Base-by-base conservation (phyloP, 2,329 filamentous ascomycete genomes). In the Diatrype stigma region DNA sequence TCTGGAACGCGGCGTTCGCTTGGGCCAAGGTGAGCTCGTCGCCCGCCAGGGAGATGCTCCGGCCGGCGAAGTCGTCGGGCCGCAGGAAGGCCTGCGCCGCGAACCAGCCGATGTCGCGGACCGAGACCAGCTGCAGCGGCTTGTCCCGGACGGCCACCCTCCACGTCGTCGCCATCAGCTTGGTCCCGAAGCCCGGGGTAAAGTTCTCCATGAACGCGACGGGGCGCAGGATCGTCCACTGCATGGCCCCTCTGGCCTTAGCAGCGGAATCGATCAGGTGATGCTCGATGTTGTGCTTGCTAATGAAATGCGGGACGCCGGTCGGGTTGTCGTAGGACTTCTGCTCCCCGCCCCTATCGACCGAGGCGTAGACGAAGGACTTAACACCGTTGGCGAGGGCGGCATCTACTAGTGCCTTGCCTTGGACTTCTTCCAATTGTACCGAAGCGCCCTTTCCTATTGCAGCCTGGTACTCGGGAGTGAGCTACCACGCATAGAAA, bases 361-460 rank as follows among this genome's bases (percentile, higher is more conserved):
- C 79, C 38, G 77, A 82, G 0, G 74, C 76, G 65, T 84, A 86
- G 50, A 87, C 75, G 57, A 86, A 82, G 61, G 80, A 74, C 50
- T 75, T 70, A 45, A 85, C 79, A 11, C 73, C 72, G 30, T 79
- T 67, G 26, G 76, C 74, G 45, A 85, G 56, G 0, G 80, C 72
- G 2, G 75, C 78, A 49, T 84, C 77, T 42, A 84, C 68, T 1
- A 87, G 63, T 0, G 68, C 71, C 46, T 77, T 85, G 42, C 82
- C 83, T 62, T 86, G 81, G 1, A 65, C 81, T 78, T 55, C 63
- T 61, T 35, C 70, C 70, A 40, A 49, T 56, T 63, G 56, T 22
- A 63, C 72, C 51, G 46, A 57, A 48, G 40, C 60, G 59, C 48
- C 53, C 17, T 52, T 56, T 45, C 60, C 52, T 16, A 50, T 21